These are phyloP conservation scores for Seiridium unicorne DNA, from an alignment of 2,329 filamentous ascomycete genomes.

Conservation along the genomic window DNA sequence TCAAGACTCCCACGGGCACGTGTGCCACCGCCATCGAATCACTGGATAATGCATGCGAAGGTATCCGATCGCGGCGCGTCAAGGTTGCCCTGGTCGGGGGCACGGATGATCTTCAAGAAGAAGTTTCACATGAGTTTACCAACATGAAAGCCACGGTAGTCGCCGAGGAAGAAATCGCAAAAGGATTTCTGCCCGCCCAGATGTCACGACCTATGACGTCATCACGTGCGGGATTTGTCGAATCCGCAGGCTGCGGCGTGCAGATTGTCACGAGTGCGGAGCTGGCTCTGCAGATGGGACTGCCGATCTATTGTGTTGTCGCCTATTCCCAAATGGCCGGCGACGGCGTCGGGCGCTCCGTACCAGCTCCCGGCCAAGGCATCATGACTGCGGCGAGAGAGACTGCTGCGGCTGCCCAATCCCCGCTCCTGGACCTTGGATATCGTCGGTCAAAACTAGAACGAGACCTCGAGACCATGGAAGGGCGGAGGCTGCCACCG, in stretches of 20 bases:
- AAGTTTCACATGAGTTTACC: constrained; percentile 27
- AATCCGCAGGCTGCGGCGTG: constrained; percentile 32
- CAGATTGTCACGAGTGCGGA: constrained; percentile 31
- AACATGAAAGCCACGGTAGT: constrained; percentile 35
- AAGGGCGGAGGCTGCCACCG: no score
- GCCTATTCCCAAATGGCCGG: constrained; percentile 28
- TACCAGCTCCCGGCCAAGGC: constrained; percentile 36
- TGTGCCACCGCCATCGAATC: constrained; percentile 36
- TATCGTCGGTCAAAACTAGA: no score
- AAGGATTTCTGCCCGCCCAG: constrained; percentile 26
- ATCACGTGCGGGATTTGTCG: constrained; percentile 33
- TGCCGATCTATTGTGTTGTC: constrained; percentile 32
- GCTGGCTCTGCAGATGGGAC: constrained; percentile 32
- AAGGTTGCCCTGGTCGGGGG: constrained; percentile 32
- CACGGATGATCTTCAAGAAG: constrained; percentile 28
- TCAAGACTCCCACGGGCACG: constrained; percentile 31
- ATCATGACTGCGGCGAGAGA: constrained; percentile 28
- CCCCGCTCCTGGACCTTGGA: constrained; percentile 22
- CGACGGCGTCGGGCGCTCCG: constrained; percentile 32
- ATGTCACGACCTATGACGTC: constrained; percentile 32
- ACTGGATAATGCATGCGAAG: constrained; percentile 31
- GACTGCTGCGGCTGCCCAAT: constrained; percentile 11
- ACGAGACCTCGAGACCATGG: no score
- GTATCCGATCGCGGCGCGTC: constrained; percentile 25
- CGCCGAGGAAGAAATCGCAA: constrained; percentile 22